Percentiles rank a stretch among this genome's conserved stretches.
Conservation (phyloP, 148 eudicot genomes). For the Silene latifolia region DNA sequence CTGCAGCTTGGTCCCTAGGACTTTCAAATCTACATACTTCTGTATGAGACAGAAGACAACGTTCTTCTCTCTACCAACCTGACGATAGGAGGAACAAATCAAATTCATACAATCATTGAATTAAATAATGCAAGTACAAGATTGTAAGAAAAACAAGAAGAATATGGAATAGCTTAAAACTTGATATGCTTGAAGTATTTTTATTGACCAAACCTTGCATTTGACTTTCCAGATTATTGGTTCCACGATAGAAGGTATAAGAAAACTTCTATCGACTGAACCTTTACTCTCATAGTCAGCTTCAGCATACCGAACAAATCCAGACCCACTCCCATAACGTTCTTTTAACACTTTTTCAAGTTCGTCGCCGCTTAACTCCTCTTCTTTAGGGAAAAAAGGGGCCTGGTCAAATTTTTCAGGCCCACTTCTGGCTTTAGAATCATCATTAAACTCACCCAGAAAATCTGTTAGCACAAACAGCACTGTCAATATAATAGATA, state of each 20-base stretch:
- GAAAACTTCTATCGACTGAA: slow-evolving; percentile 32
- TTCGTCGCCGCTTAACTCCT: slow-evolving; percentile 75
- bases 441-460: slow-evolving; percentile 36
- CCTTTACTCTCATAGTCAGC: slow-evolving; percentile 51
- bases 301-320: slow-evolving; percentile 69
- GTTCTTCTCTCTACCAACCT: slow-evolving; percentile 95
- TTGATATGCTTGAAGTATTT: background rate
- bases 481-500: background rate
- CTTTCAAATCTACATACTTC: slow-evolving; percentile 65
- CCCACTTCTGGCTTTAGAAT: slow-evolving; percentile 35
- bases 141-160: background rate
- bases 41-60: slow-evolving; percentile 87
- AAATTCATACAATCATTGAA: slow-evolving; percentile 7
- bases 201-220: slow-evolving; percentile 66
- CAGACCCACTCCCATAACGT: slow-evolving; percentile 70
- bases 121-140: background rate
- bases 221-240: slow-evolving; percentile 89
- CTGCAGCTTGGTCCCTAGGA: slow-evolving; percentile 64
- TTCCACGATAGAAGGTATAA: slow-evolving; percentile 43
- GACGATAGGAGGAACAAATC: slow-evolving; percentile 2
- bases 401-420: slow-evolving; percentile 38
- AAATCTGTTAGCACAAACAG: slow-evolving; percentile 38
- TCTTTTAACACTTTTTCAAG: slow-evolving; percentile 64
- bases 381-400: slow-evolving; percentile 73
- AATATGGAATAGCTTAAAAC: background rate